Evolutionary conservation across 176 grass and related monocot species (phyloP), one percentile per base, ranked within the genome.

Genomic region (Avena sativa): DNA sequence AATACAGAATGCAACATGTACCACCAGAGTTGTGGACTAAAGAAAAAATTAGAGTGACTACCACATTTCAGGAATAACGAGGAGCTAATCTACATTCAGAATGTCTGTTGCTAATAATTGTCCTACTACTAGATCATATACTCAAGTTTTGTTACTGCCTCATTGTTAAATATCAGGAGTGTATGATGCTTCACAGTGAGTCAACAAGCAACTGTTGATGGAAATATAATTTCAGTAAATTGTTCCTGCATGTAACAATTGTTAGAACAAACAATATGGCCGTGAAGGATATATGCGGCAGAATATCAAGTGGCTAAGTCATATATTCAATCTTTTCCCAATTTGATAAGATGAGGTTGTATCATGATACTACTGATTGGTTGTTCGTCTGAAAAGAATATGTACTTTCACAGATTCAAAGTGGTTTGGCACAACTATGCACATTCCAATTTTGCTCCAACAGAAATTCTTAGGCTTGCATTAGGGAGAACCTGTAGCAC

Each of bases 401-500:
- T 43, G 40, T 43, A 87, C 88, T 63, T 89, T 80, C 81, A 85
- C 78, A 76, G 49, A 36, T 91, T 82, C 71, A 83, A 76, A 88
- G 38, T 52, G 66, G 83, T 84, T 82, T 43, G 38, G 46, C 58
- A 34, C 32, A 34, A 34, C 32, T 34, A 34, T 34, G 32, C 32
- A 71, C 58, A 34, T 89, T 95, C 89, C 84, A 87, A 85, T 89
- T 88, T 83, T 88, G 83, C 86, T 88, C 86, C 86, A 66, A 30
- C 79, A 56, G 73, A 19, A 86, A 72, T 86, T 89, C 72, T 79
- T 89, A 89, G 74, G 68, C 86, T 89, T 83, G 87, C 65, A 77
- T 92, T 92, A 89, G 40, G 50, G 49, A 79, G 60, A 89, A 94
- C 90, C 40, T 94, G 94, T 89, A 91, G 71, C 78, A 91, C 79